Base-by-base conservation (phyloP, 441 rosid genomes). In the Adansonia gregorii region DNA sequence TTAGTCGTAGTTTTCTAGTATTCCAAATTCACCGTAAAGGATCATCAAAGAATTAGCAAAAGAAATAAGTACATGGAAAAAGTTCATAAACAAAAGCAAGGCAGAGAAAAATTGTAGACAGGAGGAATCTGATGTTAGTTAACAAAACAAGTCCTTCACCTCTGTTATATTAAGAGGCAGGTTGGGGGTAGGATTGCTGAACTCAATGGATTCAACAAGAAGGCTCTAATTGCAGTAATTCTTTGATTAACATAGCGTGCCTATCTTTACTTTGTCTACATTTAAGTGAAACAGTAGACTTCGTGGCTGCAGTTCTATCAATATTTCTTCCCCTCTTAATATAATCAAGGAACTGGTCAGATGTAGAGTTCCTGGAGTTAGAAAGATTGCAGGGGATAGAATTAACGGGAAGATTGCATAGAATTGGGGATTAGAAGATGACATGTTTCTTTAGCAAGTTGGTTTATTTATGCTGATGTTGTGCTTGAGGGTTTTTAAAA, bases 91-190 rank as follows among this genome's bases (percentile, higher is more conserved):
- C 17, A 31, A 39, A 72, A 35, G 65, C 51, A 39, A 6, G 51
- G 31, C 65, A 35, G 17, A 11, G 6, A 54, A 72, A 54, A 17
- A 9, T 15, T 2, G 8, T 54, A 35, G 39, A 46, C 54, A 11
- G 35, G 24, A 66, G 7, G 24, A 65, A n/a, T 7, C 49, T 39
- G 2, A 64, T 35, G 68, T 35, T 39, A 63, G 68, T 15, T 39
- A 63, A 45, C 46, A 35, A 31, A 64, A 15, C 19, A 64, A 64
- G 68, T 54, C 63, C 63, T 58, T 58, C 63, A 56, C 19, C 61
- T 19, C 8, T 19, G 24, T 19, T 24, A 9, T 35, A 64, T 31
- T 64, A 7, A 15, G 22, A 64, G 68, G 68, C 48, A 3, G 10
- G 10, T 45, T 15, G 20, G 48, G 10, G 20, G 39, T 35, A 6